Evolutionary conservation across 2,329 filamentous ascomycete species (phyloP).

Genomic region (Colletotrichum lentis): DNA sequence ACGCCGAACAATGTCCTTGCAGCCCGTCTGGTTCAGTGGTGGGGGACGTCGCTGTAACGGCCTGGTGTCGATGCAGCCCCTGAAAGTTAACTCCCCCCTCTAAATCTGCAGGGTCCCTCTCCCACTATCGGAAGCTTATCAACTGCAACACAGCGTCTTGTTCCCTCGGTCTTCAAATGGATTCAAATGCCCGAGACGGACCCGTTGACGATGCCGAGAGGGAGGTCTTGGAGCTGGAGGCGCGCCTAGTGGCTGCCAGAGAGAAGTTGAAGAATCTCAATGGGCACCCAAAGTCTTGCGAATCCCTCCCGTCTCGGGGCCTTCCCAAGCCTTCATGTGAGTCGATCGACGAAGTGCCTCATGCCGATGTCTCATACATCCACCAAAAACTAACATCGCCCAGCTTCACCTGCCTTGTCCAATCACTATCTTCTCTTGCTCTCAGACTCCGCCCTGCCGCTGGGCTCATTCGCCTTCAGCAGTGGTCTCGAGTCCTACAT

Average conservation of each 20-base stretch:
- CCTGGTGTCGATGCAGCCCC: slow-evolving; percentile 19
- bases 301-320: slow-evolving; percentile 2
- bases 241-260: slow-evolving; percentile 56
- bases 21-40: slow-evolving; percentile 1
- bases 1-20: slow-evolving; percentile 32
- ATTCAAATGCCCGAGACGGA: slow-evolving; percentile 37
- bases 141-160: slow-evolving; percentile 20
- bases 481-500: slow-evolving; percentile 84
- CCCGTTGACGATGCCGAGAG: slow-evolving; percentile 49
- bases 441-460: slow-evolving; percentile 80
- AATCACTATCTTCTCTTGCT: slow-evolving; percentile 78
- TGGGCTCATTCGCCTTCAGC: slow-evolving; percentile 89
- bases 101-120: slow-evolving; percentile 19
- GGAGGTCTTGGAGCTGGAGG: slow-evolving; percentile 69
- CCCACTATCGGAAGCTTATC: slow-evolving; percentile 35
- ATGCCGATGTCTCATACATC: slow-evolving; percentile 36
- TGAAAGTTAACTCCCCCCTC: slow-evolving; percentile 12
- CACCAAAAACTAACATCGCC: slow-evolving; percentile 12
- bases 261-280: slow-evolving; percentile 55
- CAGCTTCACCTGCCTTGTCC: slow-evolving; percentile 17
- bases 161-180: slow-evolving; percentile 37
- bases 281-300: slow-evolving; percentile 39
- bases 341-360: slow-evolving; percentile 35
- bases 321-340: slow-evolving; percentile 38
- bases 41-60: not conserved